Base-by-base conservation (phyloP, 192 early-diverging fungal genomes). In the Coemansia sp. region DNA sequence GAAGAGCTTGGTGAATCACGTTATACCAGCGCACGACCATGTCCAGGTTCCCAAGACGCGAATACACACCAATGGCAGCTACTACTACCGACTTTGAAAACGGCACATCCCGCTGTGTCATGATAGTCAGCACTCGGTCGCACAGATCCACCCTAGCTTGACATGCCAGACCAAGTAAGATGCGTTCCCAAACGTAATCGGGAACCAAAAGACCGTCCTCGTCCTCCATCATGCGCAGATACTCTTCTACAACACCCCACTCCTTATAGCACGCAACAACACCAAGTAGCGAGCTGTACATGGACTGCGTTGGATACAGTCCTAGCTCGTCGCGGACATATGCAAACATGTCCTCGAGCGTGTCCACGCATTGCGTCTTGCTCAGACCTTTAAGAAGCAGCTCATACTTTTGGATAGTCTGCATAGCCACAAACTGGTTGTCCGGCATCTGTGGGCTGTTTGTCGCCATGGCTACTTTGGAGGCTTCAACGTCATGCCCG, bases 1-100 rank as follows among this genome's bases (percentile, higher is more conserved):
- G n/a, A 27, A 79, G 57, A 1, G 71, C 53, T 17, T 57, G 54
- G 30, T 64, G 40, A 13, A 79, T 37, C 20, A 73, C 64, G 15
- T 57, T 31, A 60, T 62, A 66, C 76, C 76, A 79, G 30, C 67
- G 70, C 53, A 61, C 34, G 34, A 73, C 57, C 76, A 79, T 69
- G 1, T 63, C 71, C 30, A 67, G 38, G 53, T 67, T 55, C 0
- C 71, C 66, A 6, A 54, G 59, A 57, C 57, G 67, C n/a, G 67
- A 59, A 67, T 60, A 79, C 22, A 40, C 64, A 37, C 73, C 67
- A 34, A 79, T 52, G 8, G 76, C 67, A 2, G 76, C 70, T 47
- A 55, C 30, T 6, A 70, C 70, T 4, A 63, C 57, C 10, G 56
- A 30, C 27, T 73, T 45, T 5, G 70, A 64, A 25, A 31, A 44